Conservation (phyloP, 495 filamentous ascomycete species). For the Aspergillus homomorphus region DNA sequence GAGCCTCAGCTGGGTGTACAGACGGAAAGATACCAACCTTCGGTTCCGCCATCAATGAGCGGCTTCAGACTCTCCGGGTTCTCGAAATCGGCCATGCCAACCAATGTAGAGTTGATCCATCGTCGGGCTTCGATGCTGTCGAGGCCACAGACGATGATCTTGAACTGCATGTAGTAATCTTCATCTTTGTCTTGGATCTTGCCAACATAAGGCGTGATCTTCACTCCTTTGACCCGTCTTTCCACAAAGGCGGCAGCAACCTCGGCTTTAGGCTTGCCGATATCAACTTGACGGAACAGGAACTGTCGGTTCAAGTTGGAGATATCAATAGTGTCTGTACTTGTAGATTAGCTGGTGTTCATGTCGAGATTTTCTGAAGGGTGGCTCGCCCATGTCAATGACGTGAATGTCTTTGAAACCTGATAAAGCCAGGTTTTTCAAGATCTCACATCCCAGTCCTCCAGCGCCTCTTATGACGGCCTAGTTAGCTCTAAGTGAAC, state of each 20-base stretch:
- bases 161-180: slow-evolving; percentile 97
- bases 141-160: slow-evolving; percentile 88
- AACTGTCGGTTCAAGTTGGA: slow-evolving; percentile 98
- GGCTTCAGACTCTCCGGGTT: slow-evolving; percentile 83
- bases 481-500: slow-evolving; percentile 8
- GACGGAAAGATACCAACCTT: slow-evolving; percentile 51
- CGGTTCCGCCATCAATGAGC: slow-evolving; percentile 93
- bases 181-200: slow-evolving; percentile 97
- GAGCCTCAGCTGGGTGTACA: slow-evolving; percentile 7
- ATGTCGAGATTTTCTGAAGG: not conserved
- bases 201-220: slow-evolving; percentile 88
- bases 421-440: slow-evolving; percentile 94
- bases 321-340: slow-evolving; percentile 88
- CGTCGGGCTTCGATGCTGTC: slow-evolving; percentile 95
- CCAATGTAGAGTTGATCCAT: slow-evolving; percentile 95
- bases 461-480: slow-evolving; percentile 74
- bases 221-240: slow-evolving; percentile 81
- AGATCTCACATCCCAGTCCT: slow-evolving; percentile 91
- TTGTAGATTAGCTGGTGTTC: slow-evolving; percentile 18
- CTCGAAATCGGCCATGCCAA: slow-evolving; percentile 80
- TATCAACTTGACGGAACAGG: slow-evolving; percentile 87
- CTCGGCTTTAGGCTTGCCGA: slow-evolving; percentile 91
- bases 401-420: slow-evolving; percentile 98
- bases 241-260: slow-evolving; percentile 90
- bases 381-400: slow-evolving; percentile 85